Evolutionary conservation across 1,139 yeast genomes (phyloP).

Genomic region (Lizanozyma gosingica): DNA sequence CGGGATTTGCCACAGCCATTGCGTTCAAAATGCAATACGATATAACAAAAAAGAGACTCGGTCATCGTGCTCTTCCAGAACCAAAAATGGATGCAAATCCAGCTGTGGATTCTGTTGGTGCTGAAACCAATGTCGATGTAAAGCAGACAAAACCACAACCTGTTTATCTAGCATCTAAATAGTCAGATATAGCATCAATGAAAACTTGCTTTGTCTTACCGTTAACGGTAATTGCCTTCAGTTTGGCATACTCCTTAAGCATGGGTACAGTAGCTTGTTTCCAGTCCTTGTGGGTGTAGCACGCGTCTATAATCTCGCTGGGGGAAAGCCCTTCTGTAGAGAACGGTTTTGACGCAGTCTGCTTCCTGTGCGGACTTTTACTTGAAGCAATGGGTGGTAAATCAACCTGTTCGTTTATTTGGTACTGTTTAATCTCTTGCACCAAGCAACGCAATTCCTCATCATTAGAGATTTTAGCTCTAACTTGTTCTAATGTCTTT

Average conservation of each 20-base stretch:
- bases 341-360: neutral
- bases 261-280: neutral
- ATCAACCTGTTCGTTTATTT: neutral
- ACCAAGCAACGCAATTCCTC: neutral
- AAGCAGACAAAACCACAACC: too few relatives aligned
- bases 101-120: too few relatives aligned
- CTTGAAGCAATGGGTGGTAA: neutral
- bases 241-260: neutral
- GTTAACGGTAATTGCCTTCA: neutral
- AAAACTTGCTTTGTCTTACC: neutral
- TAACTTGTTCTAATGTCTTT: too few relatives aligned
- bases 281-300: neutral
- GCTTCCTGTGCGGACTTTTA: too few relatives aligned
- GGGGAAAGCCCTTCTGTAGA: neutral
- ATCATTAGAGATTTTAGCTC: neutral
- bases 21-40: neutral
- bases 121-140: too few relatives aligned
- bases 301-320: neutral
- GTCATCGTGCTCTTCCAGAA: too few relatives aligned
- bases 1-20: neutral
- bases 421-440: neutral
- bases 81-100: too few relatives aligned
- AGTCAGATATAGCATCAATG: neutral
- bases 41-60: neutral
- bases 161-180: neutral